These are phyloP conservation scores for Malassezia sp. DNA, from an alignment of 1,284 basidiomycete genomes.

Conservation along the genomic window DNA sequence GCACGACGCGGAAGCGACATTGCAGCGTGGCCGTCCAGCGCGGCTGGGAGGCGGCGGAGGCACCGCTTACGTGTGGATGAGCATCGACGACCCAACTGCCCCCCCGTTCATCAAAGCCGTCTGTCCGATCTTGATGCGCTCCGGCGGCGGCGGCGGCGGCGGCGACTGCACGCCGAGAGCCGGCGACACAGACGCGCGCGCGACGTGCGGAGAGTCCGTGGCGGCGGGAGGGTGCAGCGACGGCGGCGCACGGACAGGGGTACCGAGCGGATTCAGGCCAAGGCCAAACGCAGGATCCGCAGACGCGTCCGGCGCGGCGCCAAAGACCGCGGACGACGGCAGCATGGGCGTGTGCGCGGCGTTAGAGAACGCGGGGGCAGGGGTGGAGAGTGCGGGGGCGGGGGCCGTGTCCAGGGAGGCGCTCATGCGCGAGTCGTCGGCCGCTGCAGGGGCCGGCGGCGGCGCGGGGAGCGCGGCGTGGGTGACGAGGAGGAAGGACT, in stretches of 20 bases:
- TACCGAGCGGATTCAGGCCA: no score
- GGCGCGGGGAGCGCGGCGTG: slow-evolving; percentile 13
- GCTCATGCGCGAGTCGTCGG: no score
- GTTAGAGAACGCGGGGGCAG: slow-evolving; percentile 25
- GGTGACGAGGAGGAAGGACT: slow-evolving; percentile 67
- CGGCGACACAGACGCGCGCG: no score
- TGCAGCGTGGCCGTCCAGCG: no score
- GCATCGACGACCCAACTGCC: slow-evolving; percentile 84
- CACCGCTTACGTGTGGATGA: slow-evolving; percentile 50
- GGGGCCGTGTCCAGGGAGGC: slow-evolving; percentile 1
- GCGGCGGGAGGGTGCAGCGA: no score
- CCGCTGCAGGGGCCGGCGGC: background rate
- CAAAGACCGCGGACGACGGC: slow-evolving; percentile 18
- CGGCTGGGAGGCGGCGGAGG: no score
- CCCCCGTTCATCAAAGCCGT: slow-evolving; percentile 78
- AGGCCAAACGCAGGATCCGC: no score
- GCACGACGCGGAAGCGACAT: no score
- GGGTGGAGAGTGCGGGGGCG: slow-evolving; percentile 1
- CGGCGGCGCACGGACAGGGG: no score
- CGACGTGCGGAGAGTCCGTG: no score
- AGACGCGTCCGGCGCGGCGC: background rate
- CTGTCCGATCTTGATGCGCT: slow-evolving; percentile 74
- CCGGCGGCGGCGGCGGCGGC: background rate
- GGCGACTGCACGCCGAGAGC: slow-evolving; percentile 11
- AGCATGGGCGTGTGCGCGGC: slow-evolving; percentile 36